A percentile compares a stretch with the other conserved stretches of the same genome.
Evolutionary conservation across 768 basidiomycete species (phyloP).

Genomic region (Panellus pusillus): DNA sequence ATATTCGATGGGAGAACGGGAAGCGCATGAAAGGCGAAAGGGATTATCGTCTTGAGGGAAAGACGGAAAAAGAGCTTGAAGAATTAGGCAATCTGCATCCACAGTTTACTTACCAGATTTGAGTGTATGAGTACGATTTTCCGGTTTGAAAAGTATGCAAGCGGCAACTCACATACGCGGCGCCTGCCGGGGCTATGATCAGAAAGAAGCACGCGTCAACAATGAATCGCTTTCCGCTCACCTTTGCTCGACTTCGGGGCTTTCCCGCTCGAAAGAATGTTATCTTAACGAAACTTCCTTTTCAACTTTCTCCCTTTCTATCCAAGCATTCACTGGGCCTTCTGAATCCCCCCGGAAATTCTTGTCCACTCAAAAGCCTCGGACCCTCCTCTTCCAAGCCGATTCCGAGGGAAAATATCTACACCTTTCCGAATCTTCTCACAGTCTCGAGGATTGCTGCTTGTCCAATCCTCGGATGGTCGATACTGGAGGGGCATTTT

Average conservation of each 20-base stretch:
- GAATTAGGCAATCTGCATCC: constrained; percentile 48
- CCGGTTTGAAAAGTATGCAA: too few relatives aligned
- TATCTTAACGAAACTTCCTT: background rate
- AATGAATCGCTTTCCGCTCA: constrained; percentile 8
- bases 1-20: constrained; percentile 42
- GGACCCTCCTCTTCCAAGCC: constrained; percentile 32
- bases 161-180: too few relatives aligned
- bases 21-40: constrained; percentile 44
- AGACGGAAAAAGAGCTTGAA: constrained; percentile 36
- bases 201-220: background rate
- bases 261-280: background rate
- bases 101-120: constrained; percentile 40
- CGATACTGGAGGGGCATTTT: constrained; percentile 81
- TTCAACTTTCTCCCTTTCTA: background rate
- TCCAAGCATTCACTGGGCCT: background rate
- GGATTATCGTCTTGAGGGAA: constrained; percentile 40
- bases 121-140: background rate
- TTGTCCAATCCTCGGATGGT: constrained; percentile 91
- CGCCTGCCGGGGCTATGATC: background rate
- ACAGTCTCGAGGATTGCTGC: constrained; percentile 86
- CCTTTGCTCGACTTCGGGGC: background rate
- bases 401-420: constrained; percentile 78
- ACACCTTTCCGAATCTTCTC: constrained; percentile 90
- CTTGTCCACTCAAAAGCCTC: constrained; percentile 15
- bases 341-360: background rate